phyloP scores from a whole-genome alignment of 2,329 filamentous ascomycete genomes.

The Aspergillus oerlinghausenensis region DNA sequence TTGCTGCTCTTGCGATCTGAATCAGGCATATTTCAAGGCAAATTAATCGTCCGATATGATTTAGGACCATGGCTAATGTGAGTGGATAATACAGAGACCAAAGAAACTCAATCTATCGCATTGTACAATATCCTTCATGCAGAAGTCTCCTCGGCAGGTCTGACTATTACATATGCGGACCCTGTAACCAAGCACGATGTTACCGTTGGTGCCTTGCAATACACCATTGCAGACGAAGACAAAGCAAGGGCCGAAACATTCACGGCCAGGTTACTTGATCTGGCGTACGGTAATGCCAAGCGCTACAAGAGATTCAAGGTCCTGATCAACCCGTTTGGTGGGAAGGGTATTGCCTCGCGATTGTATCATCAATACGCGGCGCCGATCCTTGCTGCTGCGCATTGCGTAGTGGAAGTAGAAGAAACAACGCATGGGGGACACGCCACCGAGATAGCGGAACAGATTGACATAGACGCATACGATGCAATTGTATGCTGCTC shows the following conservation, averaged over 20 bases:
- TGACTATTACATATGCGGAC: conserved; percentile 70
- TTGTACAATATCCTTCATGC: conserved; percentile 85
- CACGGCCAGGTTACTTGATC: conserved; percentile 60
- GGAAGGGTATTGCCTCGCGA: conserved; percentile 69
- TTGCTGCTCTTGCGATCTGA: not conserved
- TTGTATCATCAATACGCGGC: conserved; percentile 71
- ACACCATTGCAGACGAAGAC: conserved; percentile 53
- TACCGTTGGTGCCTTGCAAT: conserved; percentile 57
- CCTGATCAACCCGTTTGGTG: conserved; percentile 85
- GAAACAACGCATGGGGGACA: conserved; percentile 69
- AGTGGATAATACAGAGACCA: conserved; percentile 33
- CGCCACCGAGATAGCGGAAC: conserved; percentile 69
- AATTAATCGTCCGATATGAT: not conserved
- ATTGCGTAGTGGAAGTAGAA: conserved; percentile 70
- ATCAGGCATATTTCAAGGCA: not conserved
- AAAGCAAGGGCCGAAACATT: conserved; percentile 54
- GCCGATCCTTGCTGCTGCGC: conserved; percentile 77
- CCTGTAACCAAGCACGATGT: conserved; percentile 57
- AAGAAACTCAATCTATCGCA: conserved; percentile 58
- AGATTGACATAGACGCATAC: conserved; percentile 71
- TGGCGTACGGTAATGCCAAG: conserved; percentile 66
- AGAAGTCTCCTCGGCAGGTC: conserved; percentile 54
- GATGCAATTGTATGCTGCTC: conserved; percentile 87
- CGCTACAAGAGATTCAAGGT: conserved; percentile 76
- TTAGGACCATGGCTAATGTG: conserved; percentile 1